phyloP scores from a whole-genome alignment of 129 eudicot species.

The Pulicaria dysenterica region DNA sequence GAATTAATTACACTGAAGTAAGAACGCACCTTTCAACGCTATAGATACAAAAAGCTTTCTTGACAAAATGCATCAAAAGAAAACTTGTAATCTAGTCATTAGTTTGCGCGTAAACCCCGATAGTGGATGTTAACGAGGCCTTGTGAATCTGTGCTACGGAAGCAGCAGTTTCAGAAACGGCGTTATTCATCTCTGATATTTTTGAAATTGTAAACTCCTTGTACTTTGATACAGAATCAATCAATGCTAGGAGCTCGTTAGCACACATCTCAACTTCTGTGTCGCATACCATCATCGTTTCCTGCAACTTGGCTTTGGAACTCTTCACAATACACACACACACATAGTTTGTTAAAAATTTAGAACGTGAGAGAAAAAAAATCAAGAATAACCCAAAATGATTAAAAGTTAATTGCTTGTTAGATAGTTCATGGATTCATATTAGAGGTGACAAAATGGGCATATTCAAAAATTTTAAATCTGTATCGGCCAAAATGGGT shows the following conservation, averaged over 20 bases:
- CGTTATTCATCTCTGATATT: slow-evolving; percentile 52
- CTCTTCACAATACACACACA: slow-evolving; percentile 35
- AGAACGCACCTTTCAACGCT: too few species aligned
- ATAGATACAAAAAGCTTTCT: too few species aligned
- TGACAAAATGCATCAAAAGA: too few species aligned
- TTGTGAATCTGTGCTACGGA: slow-evolving; percentile 54
- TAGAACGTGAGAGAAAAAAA: not conserved
- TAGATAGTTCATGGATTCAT: too few species aligned
- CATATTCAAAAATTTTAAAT: not conserved
- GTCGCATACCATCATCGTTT: slow-evolving; percentile 42
- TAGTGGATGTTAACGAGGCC: slow-evolving; percentile 16
- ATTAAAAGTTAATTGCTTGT: not conserved
- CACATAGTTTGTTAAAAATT: slow-evolving; percentile 4
- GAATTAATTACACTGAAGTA: too few species aligned
- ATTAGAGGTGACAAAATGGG: not conserved
- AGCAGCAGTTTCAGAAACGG: slow-evolving; percentile 50
- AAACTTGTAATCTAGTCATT: too few species aligned
- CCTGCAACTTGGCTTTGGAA: slow-evolving; percentile 59
- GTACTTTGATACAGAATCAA: slow-evolving; percentile 70
- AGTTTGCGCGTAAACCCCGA: not conserved
- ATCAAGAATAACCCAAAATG: not conserved
- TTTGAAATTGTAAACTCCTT: slow-evolving; percentile 56
- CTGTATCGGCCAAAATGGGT: too few species aligned
- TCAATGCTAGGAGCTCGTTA: slow-evolving; percentile 57
- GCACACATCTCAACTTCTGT: slow-evolving; percentile 60